Evolutionary conservation across 177 flowering plant genomes (phyloP).

Genomic region (Vitis hybrid): DNA sequence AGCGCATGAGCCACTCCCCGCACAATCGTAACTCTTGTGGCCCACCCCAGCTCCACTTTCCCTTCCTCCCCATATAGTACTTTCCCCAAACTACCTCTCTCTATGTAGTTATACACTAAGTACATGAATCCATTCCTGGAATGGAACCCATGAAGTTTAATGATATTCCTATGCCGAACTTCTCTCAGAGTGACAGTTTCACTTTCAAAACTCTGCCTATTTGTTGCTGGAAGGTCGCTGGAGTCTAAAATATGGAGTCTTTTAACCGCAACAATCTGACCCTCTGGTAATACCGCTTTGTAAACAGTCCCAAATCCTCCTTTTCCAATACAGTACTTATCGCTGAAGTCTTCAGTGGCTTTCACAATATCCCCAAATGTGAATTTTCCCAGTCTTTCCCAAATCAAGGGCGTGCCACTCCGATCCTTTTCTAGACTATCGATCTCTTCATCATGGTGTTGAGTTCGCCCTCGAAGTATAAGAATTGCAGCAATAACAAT

Average conservation of each 20-base stretch:
- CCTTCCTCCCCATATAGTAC: slow-evolving; percentile 40
- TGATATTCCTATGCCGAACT: slow-evolving; percentile 56
- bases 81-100: slow-evolving; percentile 6
- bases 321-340: slow-evolving; percentile 54
- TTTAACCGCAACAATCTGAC: slow-evolving; percentile 60
- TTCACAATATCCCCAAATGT: slow-evolving; percentile 47
- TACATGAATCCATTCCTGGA: slow-evolving; percentile 35
- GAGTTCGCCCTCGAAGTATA: slow-evolving; percentile 6
- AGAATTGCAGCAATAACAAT: slow-evolving; percentile 18
- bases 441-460: slow-evolving; percentile 24
- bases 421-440: slow-evolving; percentile 2
- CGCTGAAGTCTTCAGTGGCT: slow-evolving; percentile 54
- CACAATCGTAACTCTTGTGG: slow-evolving; percentile 44
- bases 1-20: slow-evolving; percentile 69
- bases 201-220: slow-evolving; percentile 46
- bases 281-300: slow-evolving; percentile 43
- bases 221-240: slow-evolving; percentile 26
- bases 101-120: slow-evolving; percentile 19
- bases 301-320: slow-evolving; percentile 71
- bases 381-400: slow-evolving; percentile 56
- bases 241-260: slow-evolving; percentile 41
- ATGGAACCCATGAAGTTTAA: slow-evolving; percentile 58
- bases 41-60: slow-evolving; percentile 45
- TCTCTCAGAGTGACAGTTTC: slow-evolving; percentile 54
- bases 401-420: slow-evolving; percentile 30